Evolutionary conservation across 106 monocot genomes (phyloP).

Genomic region (Xerophyta viscosa): DNA sequence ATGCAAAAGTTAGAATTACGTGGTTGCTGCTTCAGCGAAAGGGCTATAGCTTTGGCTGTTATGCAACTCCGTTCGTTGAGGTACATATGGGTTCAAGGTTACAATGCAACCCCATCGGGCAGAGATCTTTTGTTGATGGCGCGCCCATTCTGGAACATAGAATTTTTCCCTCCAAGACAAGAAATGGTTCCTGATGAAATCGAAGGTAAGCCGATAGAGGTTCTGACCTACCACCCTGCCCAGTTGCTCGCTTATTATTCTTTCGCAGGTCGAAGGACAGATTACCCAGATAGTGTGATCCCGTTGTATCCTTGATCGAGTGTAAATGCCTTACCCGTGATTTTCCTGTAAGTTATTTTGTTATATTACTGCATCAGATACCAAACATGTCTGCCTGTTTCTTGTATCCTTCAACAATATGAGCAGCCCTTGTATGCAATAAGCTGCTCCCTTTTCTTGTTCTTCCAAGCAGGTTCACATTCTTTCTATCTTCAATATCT

Average conservation of each 20-base stretch:
- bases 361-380: no score
- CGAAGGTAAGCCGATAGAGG: constrained; percentile 5
- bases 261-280: constrained; percentile 65
- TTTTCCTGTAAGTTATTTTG: background rate
- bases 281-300: constrained; percentile 51
- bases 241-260: constrained; percentile 93
- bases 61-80: constrained; percentile 45
- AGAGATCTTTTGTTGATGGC: constrained; percentile 56
- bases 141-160: constrained; percentile 85
- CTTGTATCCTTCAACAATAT: constrained; percentile 6
- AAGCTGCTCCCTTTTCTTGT: constrained; percentile 5
- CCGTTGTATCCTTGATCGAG: constrained; percentile 31
- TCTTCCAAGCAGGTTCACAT: no score
- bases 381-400: background rate
- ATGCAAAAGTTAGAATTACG: constrained; percentile 78
- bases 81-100: constrained; percentile 90
- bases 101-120: constrained; percentile 48
- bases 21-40: constrained; percentile 85
- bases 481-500: background rate
- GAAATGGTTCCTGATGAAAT: constrained; percentile 10
- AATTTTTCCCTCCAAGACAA: constrained; percentile 52
- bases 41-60: constrained; percentile 48
- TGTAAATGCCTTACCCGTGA: background rate
- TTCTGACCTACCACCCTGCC: constrained; percentile 30
- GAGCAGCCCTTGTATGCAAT: constrained; percentile 14